phyloP scores from a whole-genome alignment of 495 filamentous ascomycete species.

The Parmelia sp. region DNA sequence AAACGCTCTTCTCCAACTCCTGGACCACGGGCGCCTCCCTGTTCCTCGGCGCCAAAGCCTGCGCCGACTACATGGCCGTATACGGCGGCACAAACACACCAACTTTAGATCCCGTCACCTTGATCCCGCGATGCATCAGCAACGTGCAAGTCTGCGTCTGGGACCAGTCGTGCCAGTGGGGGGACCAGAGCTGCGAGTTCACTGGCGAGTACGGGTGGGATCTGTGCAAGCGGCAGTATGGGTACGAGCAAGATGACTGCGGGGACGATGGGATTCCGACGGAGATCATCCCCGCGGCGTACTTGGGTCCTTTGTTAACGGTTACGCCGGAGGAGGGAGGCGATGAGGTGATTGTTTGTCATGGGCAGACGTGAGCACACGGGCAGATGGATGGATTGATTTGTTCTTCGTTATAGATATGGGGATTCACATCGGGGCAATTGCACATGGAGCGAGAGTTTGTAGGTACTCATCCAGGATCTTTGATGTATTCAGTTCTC shows the following conservation, averaged over 20 bases:
- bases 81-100: slow-evolving; percentile 1
- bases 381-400: background rate
- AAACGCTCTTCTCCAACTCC: slow-evolving; percentile 1
- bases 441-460: background rate
- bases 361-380: background rate
- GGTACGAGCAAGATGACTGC: background rate
- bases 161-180: background rate
- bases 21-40: slow-evolving; percentile 7
- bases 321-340: background rate
- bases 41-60: slow-evolving; percentile 10
- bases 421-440: background rate
- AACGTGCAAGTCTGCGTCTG: slow-evolving; percentile 9
- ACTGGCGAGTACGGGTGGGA: slow-evolving; percentile 5
- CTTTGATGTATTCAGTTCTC: too few species aligned
- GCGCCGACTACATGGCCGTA: slow-evolving; percentile 1
- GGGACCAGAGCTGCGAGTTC: background rate
- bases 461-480: too few species aligned
- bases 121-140: slow-evolving; percentile 6
- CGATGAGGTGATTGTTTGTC: background rate
- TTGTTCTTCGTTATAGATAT: background rate
- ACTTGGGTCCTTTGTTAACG: slow-evolving; percentile 3
- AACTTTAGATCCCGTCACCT: background rate
- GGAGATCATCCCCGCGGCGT: slow-evolving; percentile 1
- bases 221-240: background rate
- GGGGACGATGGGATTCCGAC: background rate